Base-by-base conservation (phyloP, 768 basidiomycete species). In the Russula vinacea region DNA sequence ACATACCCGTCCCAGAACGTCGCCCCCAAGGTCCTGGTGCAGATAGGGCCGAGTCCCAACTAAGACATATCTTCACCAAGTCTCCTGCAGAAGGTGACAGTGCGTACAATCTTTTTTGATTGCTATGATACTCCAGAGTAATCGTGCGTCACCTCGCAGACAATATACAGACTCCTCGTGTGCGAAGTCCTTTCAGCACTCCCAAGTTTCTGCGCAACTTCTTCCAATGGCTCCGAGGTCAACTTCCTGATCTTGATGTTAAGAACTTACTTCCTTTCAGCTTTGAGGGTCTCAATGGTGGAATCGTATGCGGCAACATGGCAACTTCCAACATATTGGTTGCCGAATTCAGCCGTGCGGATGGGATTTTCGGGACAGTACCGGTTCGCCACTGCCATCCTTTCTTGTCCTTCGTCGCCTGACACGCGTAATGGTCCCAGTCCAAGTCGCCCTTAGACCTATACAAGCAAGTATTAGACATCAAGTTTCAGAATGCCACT, bases 261-360 rank as follows among this genome's bases (percentile, higher is more conserved):
- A 89, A 88, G 68, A 91, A 94, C 71, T 75, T 94, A n/a, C 77
- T 98, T 8, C 96, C 96, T 2, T 73, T 97, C 62, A 90, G 92
- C 29, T 80, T 98, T 58, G 83, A 86, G 65, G 79, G 89, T n/a
- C 77, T 79, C 39, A 92, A 87, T 58, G 92, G 92, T 29, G 89
- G 89, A 19, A 84, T 98, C 53, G 83, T 90, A 22, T 81, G 88
- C 22, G 96, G 96, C 13, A 98, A 95, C 75, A 76, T 83, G 24
- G 91, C 95, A 0, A 97, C 93, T 0, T 88, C 90, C 0, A 88
- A 79, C 70, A 76, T 97, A 6, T 80, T 96, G 45, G 86, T 97
- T 29, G 84, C 85, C 0, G 91, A 94, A 71, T 97, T 95, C 69
- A 79, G 83, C 60, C 78, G 79, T n/a, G 87, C 85, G 1, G 78